These are phyloP conservation scores for Mesotaenium endlicherianum DNA, from an alignment of 139 green algal genomes.

Conservation along the genomic window DNA sequence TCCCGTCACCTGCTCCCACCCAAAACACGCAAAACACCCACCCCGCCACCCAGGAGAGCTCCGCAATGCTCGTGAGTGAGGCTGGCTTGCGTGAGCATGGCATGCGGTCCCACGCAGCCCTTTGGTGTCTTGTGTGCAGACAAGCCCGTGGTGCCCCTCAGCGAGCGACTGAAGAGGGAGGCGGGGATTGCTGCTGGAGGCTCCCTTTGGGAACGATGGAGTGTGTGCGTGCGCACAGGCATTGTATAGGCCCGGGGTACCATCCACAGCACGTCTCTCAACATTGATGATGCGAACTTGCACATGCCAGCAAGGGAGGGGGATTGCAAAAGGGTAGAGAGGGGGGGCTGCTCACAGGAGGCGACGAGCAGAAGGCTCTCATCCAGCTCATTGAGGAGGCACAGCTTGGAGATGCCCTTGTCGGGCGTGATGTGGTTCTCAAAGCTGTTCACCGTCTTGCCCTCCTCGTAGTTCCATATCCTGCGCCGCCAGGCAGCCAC, in stretches of 20 bases:
- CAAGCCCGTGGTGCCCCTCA: no score
- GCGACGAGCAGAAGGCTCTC: conserved; percentile 9
- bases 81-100: no score
- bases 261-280: no score
- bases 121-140: no score
- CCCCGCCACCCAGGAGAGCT: neutral
- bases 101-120: no score
- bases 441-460: conserved; percentile 28
- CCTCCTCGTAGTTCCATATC: conserved; percentile 51
- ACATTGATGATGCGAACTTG: no score
- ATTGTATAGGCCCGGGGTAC: no score
- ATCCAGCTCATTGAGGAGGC: conserved; percentile 43
- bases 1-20: conserved; percentile 24
- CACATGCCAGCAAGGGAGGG: neutral
- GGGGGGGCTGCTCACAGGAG: conserved; percentile 14
- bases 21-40: neutral
- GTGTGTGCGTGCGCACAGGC: no score
- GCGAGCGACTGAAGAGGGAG: no score
- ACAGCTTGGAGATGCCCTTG: conserved; percentile 13
- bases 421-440: conserved; percentile 20
- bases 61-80: no score
- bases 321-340: neutral
- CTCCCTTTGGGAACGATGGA: no score
- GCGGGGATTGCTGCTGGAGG: no score
- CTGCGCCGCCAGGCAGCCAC: neutral